Base-by-base conservation (phyloP, 169 alveolate species). In the Plasmodium knowlesi region DNA sequence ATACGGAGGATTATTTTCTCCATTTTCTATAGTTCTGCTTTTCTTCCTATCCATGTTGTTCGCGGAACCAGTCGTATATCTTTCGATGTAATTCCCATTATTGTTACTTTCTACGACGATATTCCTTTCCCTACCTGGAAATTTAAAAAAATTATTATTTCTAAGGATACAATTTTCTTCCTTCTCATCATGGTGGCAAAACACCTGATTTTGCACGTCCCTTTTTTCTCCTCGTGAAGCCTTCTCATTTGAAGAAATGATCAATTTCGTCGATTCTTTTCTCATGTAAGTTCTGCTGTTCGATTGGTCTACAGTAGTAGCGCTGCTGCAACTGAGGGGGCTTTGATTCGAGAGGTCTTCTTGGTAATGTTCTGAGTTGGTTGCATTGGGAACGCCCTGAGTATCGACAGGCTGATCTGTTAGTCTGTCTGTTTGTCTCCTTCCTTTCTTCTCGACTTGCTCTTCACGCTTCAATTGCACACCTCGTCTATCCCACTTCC, bases 61-160 rank as follows among this genome's bases (percentile, higher is more conserved):
- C 2, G 32, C n/a, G 30, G 39, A 67, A 67, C 73, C n/a, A 12
- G 28, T 54, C 1, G 19, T 30, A 71, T 30, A 84, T n/a, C 83
- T 70, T 71, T 71, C 83, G 14, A 41, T 84, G 57, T 84, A 71
- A 71, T 70, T 12, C 34, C 14, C 25, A 71, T 84, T 70, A 5
- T 84, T 28, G 6, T 71, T 41, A 34, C 70, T 71, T 3, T 30
- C 78, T 57, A 34, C 14, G 14, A 28, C 32, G 72, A 30, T 9
- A 19, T 41, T 84, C 1, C 16, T 41, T n/a, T 71, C 83, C 10
- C 28, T 71, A 37, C 54, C 34, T 53, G 50, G 9, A 34, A 37
- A 25, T 71, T 39, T 70, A 14, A 39, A 14, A 83, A 1, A 2
- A 61, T 57, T 61, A 3, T 14, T 10, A 83, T 83, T 57, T 46